Evolutionary conservation across 1,284 basidiomycete genomes (phyloP).

Genomic region (Ustilago loliicola): DNA sequence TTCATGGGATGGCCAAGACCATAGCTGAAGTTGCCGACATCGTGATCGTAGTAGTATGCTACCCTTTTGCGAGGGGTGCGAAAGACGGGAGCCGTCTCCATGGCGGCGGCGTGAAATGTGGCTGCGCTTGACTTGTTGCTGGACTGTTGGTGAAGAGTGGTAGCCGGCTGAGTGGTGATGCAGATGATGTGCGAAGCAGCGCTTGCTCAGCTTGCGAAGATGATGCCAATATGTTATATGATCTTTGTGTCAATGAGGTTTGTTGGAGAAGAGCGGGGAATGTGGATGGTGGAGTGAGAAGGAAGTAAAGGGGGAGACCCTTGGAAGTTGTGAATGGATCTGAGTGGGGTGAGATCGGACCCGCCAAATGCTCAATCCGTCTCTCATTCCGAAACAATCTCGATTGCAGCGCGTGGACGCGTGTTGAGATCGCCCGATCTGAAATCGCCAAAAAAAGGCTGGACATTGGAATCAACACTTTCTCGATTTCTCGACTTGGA

Average conservation of each 20-base stretch:
- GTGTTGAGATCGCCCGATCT: conserved; percentile 2
- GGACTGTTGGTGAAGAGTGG: background rate
- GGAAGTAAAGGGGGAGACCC: background rate
- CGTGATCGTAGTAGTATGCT: conserved; percentile 71
- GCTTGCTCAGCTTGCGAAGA: background rate
- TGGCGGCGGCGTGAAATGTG: conserved; percentile 11
- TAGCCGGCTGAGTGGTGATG: background rate
- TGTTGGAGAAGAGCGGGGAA: background rate
- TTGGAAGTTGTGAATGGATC: conserved; percentile 4
- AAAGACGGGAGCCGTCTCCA: conserved; percentile 60
- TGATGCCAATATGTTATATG: background rate
- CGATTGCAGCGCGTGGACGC: background rate
- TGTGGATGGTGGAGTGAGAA: background rate
- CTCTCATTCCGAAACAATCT: background rate
- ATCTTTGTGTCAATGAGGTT: background rate
- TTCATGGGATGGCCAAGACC: conserved; percentile 93
- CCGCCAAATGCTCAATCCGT: background rate
- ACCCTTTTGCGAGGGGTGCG: conserved; percentile 54
- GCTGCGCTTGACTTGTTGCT: background rate
- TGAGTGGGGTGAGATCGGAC: conserved; percentile 1
- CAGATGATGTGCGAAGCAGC: background rate
- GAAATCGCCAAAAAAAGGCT: background rate
- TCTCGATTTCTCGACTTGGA: background rate
- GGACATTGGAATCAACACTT: background rate
- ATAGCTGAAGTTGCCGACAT: conserved; percentile 86